Conservation (phyloP, 306 rosid species). For the Acacia crassicarpa region DNA sequence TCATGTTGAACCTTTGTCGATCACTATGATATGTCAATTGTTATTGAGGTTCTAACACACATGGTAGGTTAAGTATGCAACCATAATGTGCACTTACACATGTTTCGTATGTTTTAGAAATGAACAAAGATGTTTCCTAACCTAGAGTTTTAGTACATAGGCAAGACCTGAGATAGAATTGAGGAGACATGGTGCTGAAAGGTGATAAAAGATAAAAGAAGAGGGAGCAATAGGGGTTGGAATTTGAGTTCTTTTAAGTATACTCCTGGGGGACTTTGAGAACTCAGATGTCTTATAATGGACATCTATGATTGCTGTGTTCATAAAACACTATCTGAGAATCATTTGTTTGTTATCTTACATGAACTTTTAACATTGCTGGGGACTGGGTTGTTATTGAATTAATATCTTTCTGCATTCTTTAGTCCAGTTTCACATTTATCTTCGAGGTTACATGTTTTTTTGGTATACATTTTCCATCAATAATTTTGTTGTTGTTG, state of each 20-base stretch:
- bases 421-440: background rate
- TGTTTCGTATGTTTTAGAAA: background rate
- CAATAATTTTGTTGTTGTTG: background rate
- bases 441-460: background rate
- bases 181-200: background rate
- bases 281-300: constrained; percentile 1
- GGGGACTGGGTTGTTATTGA: constrained; percentile 5
- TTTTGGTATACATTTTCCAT: background rate
- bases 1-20: constrained; percentile 2
- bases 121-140: background rate
- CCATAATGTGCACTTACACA: background rate
- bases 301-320: background rate
- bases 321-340: constrained; percentile 2
- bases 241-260: background rate
- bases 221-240: background rate
- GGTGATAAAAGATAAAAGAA: background rate
- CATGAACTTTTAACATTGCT: constrained; percentile 3
- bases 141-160: background rate
- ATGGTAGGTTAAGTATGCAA: background rate
- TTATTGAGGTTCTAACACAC: background rate
- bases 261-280: background rate
- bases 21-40: background rate
- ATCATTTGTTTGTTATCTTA: background rate
- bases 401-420: background rate
- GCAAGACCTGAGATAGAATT: background rate